Conservation (phyloP, 2,329 filamentous ascomycete species). For the Sporothrix brasiliensis region DNA sequence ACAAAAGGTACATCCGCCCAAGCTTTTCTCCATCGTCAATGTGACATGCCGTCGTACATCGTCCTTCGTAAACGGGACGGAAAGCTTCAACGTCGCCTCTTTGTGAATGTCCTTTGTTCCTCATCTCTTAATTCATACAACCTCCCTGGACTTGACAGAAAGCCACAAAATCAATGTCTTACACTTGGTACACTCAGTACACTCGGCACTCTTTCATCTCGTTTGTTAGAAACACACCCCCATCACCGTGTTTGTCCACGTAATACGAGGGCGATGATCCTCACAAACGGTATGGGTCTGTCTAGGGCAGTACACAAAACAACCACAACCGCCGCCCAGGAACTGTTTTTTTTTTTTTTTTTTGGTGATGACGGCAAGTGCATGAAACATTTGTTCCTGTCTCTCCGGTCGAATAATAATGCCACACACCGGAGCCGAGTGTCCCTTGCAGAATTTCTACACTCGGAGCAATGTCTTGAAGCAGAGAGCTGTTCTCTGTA, state of each 20-base stretch:
- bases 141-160: not conserved
- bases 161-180: not conserved
- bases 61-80: too few species aligned
- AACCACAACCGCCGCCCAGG: not conserved
- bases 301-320: not conserved
- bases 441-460: not conserved
- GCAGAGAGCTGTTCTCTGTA: too few species aligned
- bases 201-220: too few species aligned
- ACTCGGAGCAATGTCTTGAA: slow-evolving; percentile 13
- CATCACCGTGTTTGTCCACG: slow-evolving; percentile 8
- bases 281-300: slow-evolving; percentile 5
- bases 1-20: not conserved
- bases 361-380: not conserved
- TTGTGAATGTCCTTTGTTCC: too few species aligned
- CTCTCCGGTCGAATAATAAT: too few species aligned
- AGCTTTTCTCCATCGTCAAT: not conserved
- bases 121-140: too few species aligned
- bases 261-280: not conserved
- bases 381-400: not conserved
- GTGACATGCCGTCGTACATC: not conserved
- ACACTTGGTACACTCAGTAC: too few species aligned
- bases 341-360: not conserved
- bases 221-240: slow-evolving; percentile 9
- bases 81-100: too few species aligned
- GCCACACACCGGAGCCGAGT: not conserved